Evolutionary conservation across 1,284 basidiomycete genomes (phyloP), one percentile per base, ranked within the genome.

Genomic region (Lignosus rhinocerotis): DNA sequence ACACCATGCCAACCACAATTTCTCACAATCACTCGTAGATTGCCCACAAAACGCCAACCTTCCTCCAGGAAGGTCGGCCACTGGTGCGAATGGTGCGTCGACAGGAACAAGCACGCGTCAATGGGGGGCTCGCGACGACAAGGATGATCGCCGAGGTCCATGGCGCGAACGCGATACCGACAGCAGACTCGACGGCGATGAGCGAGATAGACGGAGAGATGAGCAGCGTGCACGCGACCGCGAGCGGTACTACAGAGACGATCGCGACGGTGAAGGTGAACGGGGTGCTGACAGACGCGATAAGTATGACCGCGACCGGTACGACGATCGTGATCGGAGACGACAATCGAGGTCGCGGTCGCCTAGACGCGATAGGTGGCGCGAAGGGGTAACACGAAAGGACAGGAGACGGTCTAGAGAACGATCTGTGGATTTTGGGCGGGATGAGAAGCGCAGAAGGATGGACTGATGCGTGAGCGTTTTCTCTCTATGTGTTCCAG

Each of bases 31-130:
- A 12, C 33, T 32, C 50, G 43, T 31, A 92, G 90, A 92, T 67
- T 92, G 90, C 69, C 90, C 90, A 14, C 84, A 91, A 72, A 86
- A 85, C 60, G 79, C 75, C n/a, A 81, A 83, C 32, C 73, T 77
- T 10, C 69, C 78, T 17, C 75, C 78, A 17, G 75, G 79, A 48
- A 64, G 66, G 52, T 63, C 69, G 19, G 77, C 76, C 30, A 79
- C 81, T 9, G 81, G 81, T 21, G 73, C 81, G 0, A 86, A 85
- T 66, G 76, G 75, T 25, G 73, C 74, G 11, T 70, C 78, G 9
- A 36, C 49, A 4, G 50, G 51, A 0, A 68, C 73, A 36, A 72
- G 75, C 44, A 66, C 76, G 55, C 73, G 76, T 56, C 74, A 76
- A 62, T 78, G 76, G 75, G 77, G 77, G 59, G 62, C 64, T 33